Conservation (phyloP, 345 rosid genomes). For the Dipteronia sinensis region DNA sequence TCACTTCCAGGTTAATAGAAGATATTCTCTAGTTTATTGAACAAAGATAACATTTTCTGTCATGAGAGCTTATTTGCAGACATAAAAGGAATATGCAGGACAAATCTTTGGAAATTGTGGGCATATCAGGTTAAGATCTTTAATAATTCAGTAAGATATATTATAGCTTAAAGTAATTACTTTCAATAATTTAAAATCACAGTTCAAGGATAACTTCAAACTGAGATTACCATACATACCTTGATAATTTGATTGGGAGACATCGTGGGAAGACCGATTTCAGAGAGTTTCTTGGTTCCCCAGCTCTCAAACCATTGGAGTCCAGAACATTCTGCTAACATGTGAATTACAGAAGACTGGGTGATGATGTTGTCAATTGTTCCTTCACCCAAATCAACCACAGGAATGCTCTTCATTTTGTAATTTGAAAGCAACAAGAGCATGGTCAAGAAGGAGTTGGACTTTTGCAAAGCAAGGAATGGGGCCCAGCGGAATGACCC, state of each 20-base stretch:
- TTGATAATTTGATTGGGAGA: conserved; percentile 51
- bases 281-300: conserved; percentile 85
- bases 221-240: conserved; percentile 36
- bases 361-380: conserved; percentile 85
- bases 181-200: background rate
- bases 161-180: background rate
- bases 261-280: conserved; percentile 87
- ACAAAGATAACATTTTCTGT: background rate
- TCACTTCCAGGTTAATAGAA: background rate
- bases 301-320: conserved; percentile 96
- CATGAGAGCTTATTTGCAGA: background rate
- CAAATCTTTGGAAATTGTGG: background rate
- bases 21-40: background rate
- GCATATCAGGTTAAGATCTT: background rate
- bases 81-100: background rate
- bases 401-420: conserved; percentile 97
- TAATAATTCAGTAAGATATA: background rate
- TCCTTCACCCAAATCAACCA: conserved; percentile 75
- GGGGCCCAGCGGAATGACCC: conserved; percentile 99
- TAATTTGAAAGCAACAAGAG: conserved; percentile 89
- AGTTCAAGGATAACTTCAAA: background rate
- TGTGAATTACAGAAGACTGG: conserved; percentile 95
- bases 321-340: conserved; percentile 92
- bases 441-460: conserved; percentile 95
- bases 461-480: conserved; percentile 87